Evolutionary conservation across 805 yeast species (phyloP).

Genomic region (Lachancea dasiensis): DNA sequence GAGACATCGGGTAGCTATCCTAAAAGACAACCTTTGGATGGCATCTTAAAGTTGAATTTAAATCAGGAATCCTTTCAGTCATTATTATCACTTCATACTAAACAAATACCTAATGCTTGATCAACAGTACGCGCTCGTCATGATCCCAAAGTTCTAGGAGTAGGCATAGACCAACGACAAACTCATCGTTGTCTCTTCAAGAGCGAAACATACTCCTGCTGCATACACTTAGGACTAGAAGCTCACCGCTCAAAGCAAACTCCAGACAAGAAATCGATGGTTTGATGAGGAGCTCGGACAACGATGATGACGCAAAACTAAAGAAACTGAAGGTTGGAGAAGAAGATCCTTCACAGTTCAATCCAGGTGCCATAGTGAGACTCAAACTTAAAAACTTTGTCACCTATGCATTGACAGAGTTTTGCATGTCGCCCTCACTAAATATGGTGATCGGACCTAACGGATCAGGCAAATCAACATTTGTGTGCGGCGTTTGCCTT

Average conservation of each 20-base stretch:
- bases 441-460: conserved; percentile 95
- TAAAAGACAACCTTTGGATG: no score
- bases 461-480: conserved; percentile 92
- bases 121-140: no score
- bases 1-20: conserved; percentile 5
- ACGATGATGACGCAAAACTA: background rate
- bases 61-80: no score
- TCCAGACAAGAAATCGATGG: no score
- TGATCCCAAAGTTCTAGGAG: no score
- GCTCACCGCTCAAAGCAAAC: no score
- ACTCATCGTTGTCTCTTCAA: no score
- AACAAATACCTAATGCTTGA: no score
- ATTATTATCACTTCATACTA: no score
- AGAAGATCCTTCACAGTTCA: conserved; percentile 26
- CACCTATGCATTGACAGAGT: conserved; percentile 63
- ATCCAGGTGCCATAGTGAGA: conserved; percentile 45
- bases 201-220: no score
- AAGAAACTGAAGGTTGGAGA: conserved; percentile 16
- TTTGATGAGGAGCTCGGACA: background rate
- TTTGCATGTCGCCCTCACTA: conserved; percentile 70
- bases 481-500: conserved; percentile 86
- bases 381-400: conserved; percentile 61
- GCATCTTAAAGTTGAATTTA: background rate
- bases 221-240: no score
- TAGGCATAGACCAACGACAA: no score